These are phyloP conservation scores for Brasilioporus rufonigricans DNA, from an alignment of 768 basidiomycete genomes.

Conservation along the genomic window DNA sequence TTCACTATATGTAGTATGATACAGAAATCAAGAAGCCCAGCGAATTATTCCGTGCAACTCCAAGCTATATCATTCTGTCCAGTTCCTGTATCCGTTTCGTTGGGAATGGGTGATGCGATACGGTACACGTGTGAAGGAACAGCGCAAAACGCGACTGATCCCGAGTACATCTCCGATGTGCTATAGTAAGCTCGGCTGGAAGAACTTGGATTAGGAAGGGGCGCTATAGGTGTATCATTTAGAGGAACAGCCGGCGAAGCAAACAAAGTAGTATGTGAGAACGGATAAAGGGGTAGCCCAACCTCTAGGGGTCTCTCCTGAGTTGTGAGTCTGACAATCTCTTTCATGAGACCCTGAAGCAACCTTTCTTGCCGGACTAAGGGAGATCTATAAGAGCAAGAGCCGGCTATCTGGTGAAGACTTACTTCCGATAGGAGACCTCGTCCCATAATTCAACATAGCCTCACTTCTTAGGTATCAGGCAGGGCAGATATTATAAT, in stretches of 20 bases:
- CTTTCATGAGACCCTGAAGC: conserved; percentile 79
- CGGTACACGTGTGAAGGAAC: conserved; percentile 3
- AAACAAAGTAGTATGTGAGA: conserved; percentile 68
- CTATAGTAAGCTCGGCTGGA: conserved; percentile 4
- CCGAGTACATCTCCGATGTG: conserved; percentile 10
- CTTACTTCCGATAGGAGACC: conserved; percentile 83
- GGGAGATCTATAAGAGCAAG: conserved; percentile 8
- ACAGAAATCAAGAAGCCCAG: conserved; percentile 2
- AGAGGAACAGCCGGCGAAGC: conserved; percentile 43
- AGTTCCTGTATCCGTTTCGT: conserved; percentile 3
- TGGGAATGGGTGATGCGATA: conserved; percentile 2
- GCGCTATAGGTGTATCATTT: conserved; percentile 28
- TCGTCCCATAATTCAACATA: conserved; percentile 77
- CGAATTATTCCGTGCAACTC: conserved; percentile 10
- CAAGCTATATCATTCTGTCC: conserved; percentile 6
- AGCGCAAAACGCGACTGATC: not conserved
- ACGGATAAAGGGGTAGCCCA: conserved; percentile 77
- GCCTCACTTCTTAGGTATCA: conserved; percentile 54
- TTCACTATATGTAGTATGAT: conserved; percentile 3
- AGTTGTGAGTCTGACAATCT: conserved; percentile 78
- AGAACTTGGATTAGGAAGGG: conserved; percentile 27
- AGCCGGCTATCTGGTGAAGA: conserved; percentile 6
- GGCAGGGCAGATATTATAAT: not conserved
- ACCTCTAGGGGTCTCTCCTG: conserved; percentile 80
- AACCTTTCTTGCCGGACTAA: conserved; percentile 80